Base-by-base conservation (phyloP, 1,139 yeast species). In the Suhomyces bolitotheri region DNA sequence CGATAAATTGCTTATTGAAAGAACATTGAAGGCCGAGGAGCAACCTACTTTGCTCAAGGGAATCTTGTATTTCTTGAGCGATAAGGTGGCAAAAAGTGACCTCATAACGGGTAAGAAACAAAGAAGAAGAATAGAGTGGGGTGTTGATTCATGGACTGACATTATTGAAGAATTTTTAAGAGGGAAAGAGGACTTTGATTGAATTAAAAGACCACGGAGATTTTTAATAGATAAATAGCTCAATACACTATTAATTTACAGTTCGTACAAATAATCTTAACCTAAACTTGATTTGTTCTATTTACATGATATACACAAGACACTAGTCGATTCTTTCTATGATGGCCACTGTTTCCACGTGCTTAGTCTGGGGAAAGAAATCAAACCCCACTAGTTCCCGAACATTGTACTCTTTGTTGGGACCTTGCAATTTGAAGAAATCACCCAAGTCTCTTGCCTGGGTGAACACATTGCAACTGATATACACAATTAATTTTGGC, bases 51-150 rank as follows among this genome's bases (percentile, higher is more conserved):
- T 87, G 20, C 57, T 88, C 35, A 76, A 83, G 52, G 96, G 97
- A 3, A 56, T 90, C 27, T 85, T 78, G 47, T 82, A 77, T 56
- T 85, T 88, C 56, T 60, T 84, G 34, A 72, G 68, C 27, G 76
- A 77, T 39, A 74, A 71, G 29, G 72, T 82, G 9, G 62, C 64
- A 36, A 58, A 58, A 13, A 73, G 82, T 52, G 73, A 67, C 29
- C 67, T 82, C 29, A 58, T 80, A n/a, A 63, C 66, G 27, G 79
- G 84, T 5, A 71, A 69, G 43, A 80, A 77, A 49, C 90, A 83
- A 51, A 64, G 56, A 27, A 71, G 68, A 41, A 71, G 94, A 55
- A 72, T 85, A 7, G 70, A 71, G 25, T 87, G 95, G 95, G 95
- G 84, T 2, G 71, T 75, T 9, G 73, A 73, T 39, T 63, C 78